Conservation (phyloP, 805 yeast species). For the Yamadazyma philogaea region DNA sequence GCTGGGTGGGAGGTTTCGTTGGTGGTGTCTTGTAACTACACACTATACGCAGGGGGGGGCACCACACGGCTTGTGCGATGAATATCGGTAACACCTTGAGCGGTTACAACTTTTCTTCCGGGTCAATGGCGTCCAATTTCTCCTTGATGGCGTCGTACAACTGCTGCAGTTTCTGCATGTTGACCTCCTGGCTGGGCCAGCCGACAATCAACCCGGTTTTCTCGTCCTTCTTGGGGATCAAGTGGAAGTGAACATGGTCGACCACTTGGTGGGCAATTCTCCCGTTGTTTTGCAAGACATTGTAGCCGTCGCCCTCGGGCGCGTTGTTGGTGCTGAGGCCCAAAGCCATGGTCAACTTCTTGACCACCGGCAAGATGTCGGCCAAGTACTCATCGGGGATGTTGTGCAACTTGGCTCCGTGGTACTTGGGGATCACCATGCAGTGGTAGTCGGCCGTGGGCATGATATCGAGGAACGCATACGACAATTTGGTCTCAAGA, state of each 20-base stretch:
- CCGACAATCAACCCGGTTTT: conserved; percentile 80
- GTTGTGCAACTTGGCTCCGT: conserved; percentile 89
- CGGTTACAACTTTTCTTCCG: background rate
- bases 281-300: conserved; percentile 90
- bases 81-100: too few relatives aligned
- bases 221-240: conserved; percentile 80
- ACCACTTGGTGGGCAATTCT: conserved; percentile 93
- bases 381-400: conserved; percentile 87
- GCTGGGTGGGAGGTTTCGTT: conserved; percentile 46
- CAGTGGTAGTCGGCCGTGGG: conserved; percentile 91
- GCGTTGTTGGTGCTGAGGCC: conserved; percentile 60
- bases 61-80: too few relatives aligned
- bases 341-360: conserved; percentile 74
- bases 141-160: conserved; percentile 56
- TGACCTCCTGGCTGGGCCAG: conserved; percentile 89
- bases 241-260: conserved; percentile 94
- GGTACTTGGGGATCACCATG: conserved; percentile 86
- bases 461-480: conserved; percentile 88
- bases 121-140: conserved; percentile 15
- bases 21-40: conserved; percentile 33
- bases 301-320: conserved; percentile 71
- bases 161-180: conserved; percentile 66
- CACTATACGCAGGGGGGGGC: too few relatives aligned
- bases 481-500: conserved; percentile 77
- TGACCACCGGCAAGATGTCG: conserved; percentile 84